Base-by-base conservation (phyloP, 768 basidiomycete species). In the Aureoboletus auriporus region DNA sequence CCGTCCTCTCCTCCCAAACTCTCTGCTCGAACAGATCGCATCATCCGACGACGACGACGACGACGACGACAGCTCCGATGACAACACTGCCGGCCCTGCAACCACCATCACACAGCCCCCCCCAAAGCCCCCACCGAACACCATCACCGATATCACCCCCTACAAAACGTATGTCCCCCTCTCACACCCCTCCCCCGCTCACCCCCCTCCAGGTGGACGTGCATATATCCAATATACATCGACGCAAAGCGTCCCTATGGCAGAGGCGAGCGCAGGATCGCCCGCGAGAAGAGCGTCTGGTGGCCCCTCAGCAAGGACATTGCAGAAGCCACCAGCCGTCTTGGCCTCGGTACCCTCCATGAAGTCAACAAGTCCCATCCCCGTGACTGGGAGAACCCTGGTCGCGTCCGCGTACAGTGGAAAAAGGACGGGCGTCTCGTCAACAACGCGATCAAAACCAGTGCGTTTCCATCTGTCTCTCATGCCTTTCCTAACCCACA, bases 301-400 rank as follows among this genome's bases (percentile, higher is more conserved):
- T 97, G 92, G 91, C 95, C 95, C 1, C 77, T 94, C 41, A 92
- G 89, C 69, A 87, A 89, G 58, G 92, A 93, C 59, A 95, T 99
- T 45, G 87, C 89, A 2, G 85, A 90, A 49, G 93, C 89, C 7
- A 83, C 87, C 23, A 79, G 72, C 56, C 73, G 82, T 28, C 69
- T 98, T 12, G 87, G 93, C 2, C 72, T 97, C 8, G 79, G 84
- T 11, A 81, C 85, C 2, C 75, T 96, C 5, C 91, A 93, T 57
- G 93, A 98, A 72, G 89, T 91, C 33, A 78, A 81, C 61, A 97
- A 94, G 68, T 74, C 80, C 26, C 95, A 99, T 61, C 95, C 95
- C 10, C 80, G 90, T 44, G 95, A 99, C 67, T 99, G 95, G 95
- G 94, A 89, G 62, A 99, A 99, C 65, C 95, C 95, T 0, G 95